These are phyloP conservation scores for Moniliophthora roreri DNA, from an alignment of 1,284 basidiomycete genomes.

Conservation along the genomic window DNA sequence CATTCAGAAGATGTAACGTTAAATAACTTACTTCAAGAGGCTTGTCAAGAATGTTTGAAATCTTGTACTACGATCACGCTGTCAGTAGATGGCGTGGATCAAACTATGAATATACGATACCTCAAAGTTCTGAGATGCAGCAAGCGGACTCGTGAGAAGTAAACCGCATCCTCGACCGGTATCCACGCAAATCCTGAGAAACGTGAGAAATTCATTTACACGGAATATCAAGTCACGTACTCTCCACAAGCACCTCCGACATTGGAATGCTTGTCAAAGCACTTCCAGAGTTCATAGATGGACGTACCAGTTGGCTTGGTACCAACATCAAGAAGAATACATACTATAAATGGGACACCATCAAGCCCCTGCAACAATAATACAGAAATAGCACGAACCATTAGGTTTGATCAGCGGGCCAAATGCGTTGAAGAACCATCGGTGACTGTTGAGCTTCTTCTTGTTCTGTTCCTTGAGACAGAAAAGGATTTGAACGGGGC, in stretches of 20 bases:
- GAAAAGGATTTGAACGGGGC: slow-evolving; percentile 92
- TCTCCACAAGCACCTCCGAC: slow-evolving; percentile 96
- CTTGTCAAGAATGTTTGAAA: slow-evolving; percentile 93
- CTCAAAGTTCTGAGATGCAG: slow-evolving; percentile 91
- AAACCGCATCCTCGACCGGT: slow-evolving; percentile 77
- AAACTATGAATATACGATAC: slow-evolving; percentile 29
- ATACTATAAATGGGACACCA: slow-evolving; percentile 48
- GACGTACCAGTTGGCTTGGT: slow-evolving; percentile 93
- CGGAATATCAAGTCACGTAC: slow-evolving; percentile 40
- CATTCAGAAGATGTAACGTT: too few species aligned
- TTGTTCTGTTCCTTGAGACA: slow-evolving; percentile 96
- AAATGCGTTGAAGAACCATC: slow-evolving; percentile 98
- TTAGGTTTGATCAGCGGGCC: slow-evolving; percentile 85
- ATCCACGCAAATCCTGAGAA: slow-evolving; percentile 77
- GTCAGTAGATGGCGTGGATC: slow-evolving; percentile 10
- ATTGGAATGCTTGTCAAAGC: slow-evolving; percentile 89
- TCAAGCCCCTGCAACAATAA: slow-evolving; percentile 1
- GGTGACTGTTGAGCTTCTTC: slow-evolving; percentile 91
- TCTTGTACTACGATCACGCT: slow-evolving; percentile 63
- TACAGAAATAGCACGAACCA: slow-evolving; percentile 39
- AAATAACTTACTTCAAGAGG: slow-evolving; percentile 71
- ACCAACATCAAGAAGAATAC: slow-evolving; percentile 87
- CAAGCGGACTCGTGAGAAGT: slow-evolving; percentile 83
- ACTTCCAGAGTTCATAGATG: slow-evolving; percentile 96
- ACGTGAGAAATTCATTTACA: slow-evolving; percentile 1